Evolutionary conservation across 2,329 filamentous ascomycete species (phyloP), one percentile per base, ranked within the genome.

Genomic region (Chaetomiaceae sp.): DNA sequence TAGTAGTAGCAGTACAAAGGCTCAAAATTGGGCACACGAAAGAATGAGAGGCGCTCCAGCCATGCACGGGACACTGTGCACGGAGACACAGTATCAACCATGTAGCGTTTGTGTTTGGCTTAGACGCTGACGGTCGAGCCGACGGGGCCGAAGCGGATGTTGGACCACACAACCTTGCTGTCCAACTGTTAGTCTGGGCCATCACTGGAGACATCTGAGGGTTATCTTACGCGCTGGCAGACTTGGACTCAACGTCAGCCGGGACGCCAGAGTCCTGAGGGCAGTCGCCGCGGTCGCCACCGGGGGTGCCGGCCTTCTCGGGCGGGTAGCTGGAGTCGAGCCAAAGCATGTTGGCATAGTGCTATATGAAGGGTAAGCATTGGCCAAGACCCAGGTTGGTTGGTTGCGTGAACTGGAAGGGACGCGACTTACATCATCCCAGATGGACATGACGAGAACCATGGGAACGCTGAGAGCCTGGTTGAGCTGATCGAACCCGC

Each of bases 371-470:
- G 35, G n/a, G 50, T 50, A 27, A 44, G 48, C 33, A 33, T 31
- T 2, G 5, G 12, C 14, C 8, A n/a, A 8, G 12, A 19, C 16
- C 16, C n/a, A n/a, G n/a, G 17, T 19, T 38, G 6, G 35, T 19
- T 9, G 14, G 14, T 12, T 7, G 4, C 9, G 20, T n/a, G 10
- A 6, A 27, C 25, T 3, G 8, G 10, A 12, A 23, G 14, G 19
- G 20, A n/a, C 3, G 33, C 44, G 30, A 61, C 63, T 54, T 53
- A 66, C 64, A 55, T 73, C 71, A 53, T 71, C 66, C 75, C 76
- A 79, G 53, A 83, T 68, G 20, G 72, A 76, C 73, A 86, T 74
- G 58, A 84, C 81, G 13, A 86, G 73, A 33, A 84, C 82, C 78
- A 85, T 82, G 31, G 81, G 81, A 27, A 73, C 60, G 5, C 66